Evolutionary conservation across 306 rosid genomes (phyloP).

Genomic region (Sicyos baderoa): DNA sequence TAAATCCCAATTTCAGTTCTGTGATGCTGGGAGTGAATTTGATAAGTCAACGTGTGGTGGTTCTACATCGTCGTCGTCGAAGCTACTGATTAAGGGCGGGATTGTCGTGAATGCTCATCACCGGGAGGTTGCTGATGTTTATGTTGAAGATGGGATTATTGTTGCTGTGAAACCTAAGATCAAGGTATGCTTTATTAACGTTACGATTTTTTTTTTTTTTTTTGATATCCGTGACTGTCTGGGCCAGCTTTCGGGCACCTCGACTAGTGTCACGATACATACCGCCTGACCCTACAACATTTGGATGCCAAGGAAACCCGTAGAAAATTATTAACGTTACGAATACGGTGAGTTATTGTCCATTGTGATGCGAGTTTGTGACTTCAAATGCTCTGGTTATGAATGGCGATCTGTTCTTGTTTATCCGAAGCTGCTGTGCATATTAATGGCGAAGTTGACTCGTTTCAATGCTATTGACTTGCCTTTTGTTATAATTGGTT

Average conservation of each 20-base stretch:
- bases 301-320: too few relatives aligned
- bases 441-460: constrained; percentile 2
- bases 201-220: too few relatives aligned
- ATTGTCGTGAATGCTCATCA: constrained; percentile 72
- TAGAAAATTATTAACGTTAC: too few relatives aligned
- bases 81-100: constrained; percentile 74
- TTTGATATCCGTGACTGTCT: too few relatives aligned
- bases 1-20: constrained; percentile 22
- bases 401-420: background rate
- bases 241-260: too few relatives aligned
- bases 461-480: background rate
- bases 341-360: too few relatives aligned
- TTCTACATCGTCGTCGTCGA: constrained; percentile 32
- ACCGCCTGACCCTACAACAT: too few relatives aligned
- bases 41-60: constrained; percentile 43
- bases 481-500: background rate
- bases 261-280: too few relatives aligned
- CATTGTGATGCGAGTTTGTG: background rate
- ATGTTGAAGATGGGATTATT: constrained; percentile 66
- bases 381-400: constrained; percentile 2
- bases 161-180: constrained; percentile 63
- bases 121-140: constrained; percentile 73
- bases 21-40: constrained; percentile 53
- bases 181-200: constrained; percentile 26
- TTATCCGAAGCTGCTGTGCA: background rate